Conservation (phyloP, 2,329 filamentous ascomycete species). For the Karstenula rhodostoma region DNA sequence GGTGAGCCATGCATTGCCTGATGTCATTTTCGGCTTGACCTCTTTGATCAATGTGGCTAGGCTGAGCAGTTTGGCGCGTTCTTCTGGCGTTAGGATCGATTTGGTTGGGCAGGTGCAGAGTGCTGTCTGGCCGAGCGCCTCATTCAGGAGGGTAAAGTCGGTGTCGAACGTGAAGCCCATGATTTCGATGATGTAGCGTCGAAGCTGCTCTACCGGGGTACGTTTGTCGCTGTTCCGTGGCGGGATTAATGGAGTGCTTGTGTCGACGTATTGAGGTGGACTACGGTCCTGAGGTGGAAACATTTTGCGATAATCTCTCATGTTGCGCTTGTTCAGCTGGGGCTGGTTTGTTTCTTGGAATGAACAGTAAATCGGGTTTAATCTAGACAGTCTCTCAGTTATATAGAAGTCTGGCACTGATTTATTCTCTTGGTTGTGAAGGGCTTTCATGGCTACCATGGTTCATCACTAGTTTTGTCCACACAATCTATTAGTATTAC, state of each 20-base stretch:
- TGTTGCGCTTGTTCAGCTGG: too few relatives aligned
- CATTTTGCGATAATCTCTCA: too few relatives aligned
- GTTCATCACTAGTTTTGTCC: too few relatives aligned
- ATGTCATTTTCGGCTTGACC: conserved; percentile 1
- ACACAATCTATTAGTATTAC: too few relatives aligned
- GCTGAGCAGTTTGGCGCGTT: conserved; percentile 10
- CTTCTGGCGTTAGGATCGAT: conserved; percentile 16
- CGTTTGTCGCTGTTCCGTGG: too few relatives aligned
- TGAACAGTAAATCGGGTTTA: too few relatives aligned
- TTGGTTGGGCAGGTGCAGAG: conserved; percentile 8
- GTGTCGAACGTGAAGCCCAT: conserved; percentile 20
- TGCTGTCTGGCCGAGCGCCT: conserved; percentile 15
- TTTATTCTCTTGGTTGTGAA: neutral
- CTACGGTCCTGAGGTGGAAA: too few relatives aligned
- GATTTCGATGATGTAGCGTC: conserved; percentile 19
- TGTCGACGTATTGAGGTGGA: too few relatives aligned
- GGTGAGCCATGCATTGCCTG: conserved; percentile 9
- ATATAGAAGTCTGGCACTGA: neutral
- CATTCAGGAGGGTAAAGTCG: conserved; percentile 16
- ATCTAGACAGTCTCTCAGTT: too few relatives aligned
- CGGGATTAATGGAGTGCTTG: too few relatives aligned
- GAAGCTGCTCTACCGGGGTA: conserved; percentile 8
- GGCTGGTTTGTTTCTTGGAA: too few relatives aligned
- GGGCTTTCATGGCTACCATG: too few relatives aligned
- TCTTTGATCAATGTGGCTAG: conserved; percentile 10